Conservation (phyloP, 495 filamentous ascomycete genomes). For the Trichoderma gamsii region DNA sequence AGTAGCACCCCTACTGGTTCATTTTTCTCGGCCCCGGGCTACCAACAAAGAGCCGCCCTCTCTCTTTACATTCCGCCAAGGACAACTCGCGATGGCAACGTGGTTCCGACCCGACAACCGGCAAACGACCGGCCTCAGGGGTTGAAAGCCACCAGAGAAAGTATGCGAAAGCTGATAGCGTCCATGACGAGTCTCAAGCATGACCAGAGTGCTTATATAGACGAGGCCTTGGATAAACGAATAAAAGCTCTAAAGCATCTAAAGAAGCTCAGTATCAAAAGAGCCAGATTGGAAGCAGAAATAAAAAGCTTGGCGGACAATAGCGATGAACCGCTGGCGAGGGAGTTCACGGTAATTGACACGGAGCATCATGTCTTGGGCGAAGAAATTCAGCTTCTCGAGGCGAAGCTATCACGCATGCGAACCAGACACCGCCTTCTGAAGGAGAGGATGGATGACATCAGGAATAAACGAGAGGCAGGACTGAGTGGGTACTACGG, state of each 20-base stretch:
- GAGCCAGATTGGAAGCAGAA: conserved; percentile 37
- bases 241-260: conserved; percentile 55
- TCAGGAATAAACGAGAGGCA: conserved; percentile 53
- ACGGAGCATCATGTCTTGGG: conserved; percentile 46
- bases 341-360: conserved; percentile 30
- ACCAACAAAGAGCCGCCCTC: conserved; percentile 20
- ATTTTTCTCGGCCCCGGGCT: conserved; percentile 14
- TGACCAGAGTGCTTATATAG: conserved; percentile 61
- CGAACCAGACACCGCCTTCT: conserved; percentile 57
- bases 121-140: conserved; percentile 45
- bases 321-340: conserved; percentile 29
- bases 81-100: conserved; percentile 30
- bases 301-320: conserved; percentile 35
- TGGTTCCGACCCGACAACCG: conserved; percentile 60
- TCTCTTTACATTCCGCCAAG: conserved; percentile 24
- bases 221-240: conserved; percentile 49
- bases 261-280: conserved; percentile 52
- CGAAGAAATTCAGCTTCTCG: conserved; percentile 52
- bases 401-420: conserved; percentile 60
- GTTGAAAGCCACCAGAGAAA: conserved; percentile 61
- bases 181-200: conserved; percentile 65
- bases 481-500: conserved; percentile 46
- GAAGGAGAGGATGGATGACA: conserved; percentile 52
- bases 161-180: conserved; percentile 64
- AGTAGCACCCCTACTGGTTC: conserved; percentile 34